phyloP scores from a whole-genome alignment of 2,329 filamentous ascomycete genomes.

The Paraphaeosphaeria sporulosa region DNA sequence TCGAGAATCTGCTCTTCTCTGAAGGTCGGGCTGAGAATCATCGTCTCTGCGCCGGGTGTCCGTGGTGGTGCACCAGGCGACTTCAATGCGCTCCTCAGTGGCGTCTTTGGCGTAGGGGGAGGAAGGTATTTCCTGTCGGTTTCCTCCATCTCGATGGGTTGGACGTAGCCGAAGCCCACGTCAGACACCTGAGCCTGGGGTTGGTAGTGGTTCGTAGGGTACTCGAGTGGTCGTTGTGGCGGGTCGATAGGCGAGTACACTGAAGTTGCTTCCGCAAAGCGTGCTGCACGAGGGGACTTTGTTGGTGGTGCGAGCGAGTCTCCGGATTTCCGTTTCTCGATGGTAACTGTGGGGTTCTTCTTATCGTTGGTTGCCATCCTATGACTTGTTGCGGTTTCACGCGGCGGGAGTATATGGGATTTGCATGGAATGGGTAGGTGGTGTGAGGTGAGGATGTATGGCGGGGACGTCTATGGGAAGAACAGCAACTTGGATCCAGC shows the following conservation, averaged over 20 bases:
- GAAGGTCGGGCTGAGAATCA: conserved; percentile 90
- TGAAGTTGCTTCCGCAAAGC: conserved; percentile 82
- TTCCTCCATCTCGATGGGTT: conserved; percentile 62
- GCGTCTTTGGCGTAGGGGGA: conserved; percentile 74
- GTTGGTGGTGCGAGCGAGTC: conserved; percentile 52
- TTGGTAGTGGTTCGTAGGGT: conserved; percentile 63
- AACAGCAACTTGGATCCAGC: conserved; percentile 46
- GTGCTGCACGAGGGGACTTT: conserved; percentile 75
- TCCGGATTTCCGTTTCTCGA: conserved; percentile 51
- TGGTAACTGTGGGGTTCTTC: conserved; percentile 50
- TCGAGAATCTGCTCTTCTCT: conserved; percentile 86
- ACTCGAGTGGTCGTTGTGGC: conserved; percentile 55
- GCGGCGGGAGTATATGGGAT: conserved; percentile 36
- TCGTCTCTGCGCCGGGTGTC: conserved; percentile 66
- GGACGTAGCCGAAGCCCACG: conserved; percentile 91
- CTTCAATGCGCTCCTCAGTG: conserved; percentile 89
- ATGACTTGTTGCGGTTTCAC: conserved; percentile 43
- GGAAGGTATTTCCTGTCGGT: conserved; percentile 54
- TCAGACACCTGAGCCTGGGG: conserved; percentile 79
- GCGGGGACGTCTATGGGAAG: conserved; percentile 37
- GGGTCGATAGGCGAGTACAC: conserved; percentile 78
- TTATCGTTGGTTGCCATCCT: conserved; percentile 58
- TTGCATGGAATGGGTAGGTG: conserved; percentile 37
- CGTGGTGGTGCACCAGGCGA: conserved; percentile 79
- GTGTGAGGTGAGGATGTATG: conserved; percentile 18